Evolutionary conservation across 768 basidiomycete species (phyloP), one percentile per base, ranked within the genome.

Genomic region (Lactarius deliciosus): DNA sequence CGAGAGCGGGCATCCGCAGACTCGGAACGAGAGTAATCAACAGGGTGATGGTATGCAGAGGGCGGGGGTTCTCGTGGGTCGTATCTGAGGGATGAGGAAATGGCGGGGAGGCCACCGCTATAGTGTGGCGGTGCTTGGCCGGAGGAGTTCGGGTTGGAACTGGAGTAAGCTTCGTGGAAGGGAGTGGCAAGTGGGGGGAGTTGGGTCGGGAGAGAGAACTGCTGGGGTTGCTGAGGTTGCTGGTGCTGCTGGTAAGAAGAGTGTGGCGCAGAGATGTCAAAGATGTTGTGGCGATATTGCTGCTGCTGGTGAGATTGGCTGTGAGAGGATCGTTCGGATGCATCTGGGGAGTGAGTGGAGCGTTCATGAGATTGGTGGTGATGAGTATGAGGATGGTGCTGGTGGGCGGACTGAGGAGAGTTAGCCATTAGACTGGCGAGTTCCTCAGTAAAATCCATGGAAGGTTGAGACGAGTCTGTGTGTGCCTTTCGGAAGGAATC

Each of bases 371-470:
- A 76, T 38, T 70, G 69, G 68, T 73, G 74, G 69, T 72, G 74
- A 63, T 75, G 73, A 54, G 70, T 71, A 54, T 72, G 72, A 2
- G 59, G 69, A 18, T 58, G 66, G 22, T 67, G 66, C 5, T 54
- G 61, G 3, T 56, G 28, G 57, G 72, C 25, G 0, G 50, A 70
- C 47, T 74, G 66, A 58, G 75, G 74, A 4, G 76, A 73, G 1
- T 77, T 70, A 63, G 76, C 80, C 75, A 88, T 86, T 68, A 90
- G 81, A 11, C 76, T 81, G 1, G 84, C 87, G 40, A 91, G 83
- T 69, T 91, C 91, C 75, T 91, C 89, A 47, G 79, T 77, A 70
- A 90, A 85, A 75, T 91, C 88, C 66, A 68, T 69, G 61, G 69
- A 69, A n/a, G 65, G 65, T 69, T 69, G 67, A 66, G 68, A 68